Evolutionary conservation across 2,329 filamentous ascomycete species (phyloP).

Genomic region (Fonsecaea pedrosoi): DNA sequence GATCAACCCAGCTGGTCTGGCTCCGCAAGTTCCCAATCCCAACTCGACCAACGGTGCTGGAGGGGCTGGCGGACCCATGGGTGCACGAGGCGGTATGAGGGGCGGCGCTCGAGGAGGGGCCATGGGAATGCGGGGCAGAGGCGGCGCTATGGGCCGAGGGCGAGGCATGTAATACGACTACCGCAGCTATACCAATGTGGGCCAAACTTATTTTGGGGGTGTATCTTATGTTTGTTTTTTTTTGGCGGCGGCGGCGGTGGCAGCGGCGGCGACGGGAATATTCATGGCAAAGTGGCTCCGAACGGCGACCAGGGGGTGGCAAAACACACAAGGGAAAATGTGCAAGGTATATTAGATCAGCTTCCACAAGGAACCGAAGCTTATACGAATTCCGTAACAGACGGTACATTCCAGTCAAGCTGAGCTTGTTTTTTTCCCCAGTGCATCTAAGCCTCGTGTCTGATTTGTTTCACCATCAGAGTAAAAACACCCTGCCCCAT

Average conservation of each 20-base stretch:
- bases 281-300: neutral
- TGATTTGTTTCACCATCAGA: no score
- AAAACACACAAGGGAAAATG: neutral
- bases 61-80: constrained; percentile 13
- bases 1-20: constrained; percentile 14
- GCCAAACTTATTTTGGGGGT: no score
- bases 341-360: neutral
- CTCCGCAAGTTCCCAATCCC: constrained; percentile 5
- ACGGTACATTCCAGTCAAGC: neutral
- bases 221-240: no score
- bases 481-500: no score
- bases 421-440: neutral
- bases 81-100: constrained; percentile 7
- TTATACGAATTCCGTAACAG: neutral
- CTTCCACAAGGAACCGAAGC: neutral
- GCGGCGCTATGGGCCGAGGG: constrained; percentile 3
- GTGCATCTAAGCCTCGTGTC: no score
- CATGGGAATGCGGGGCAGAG: constrained; percentile 9
- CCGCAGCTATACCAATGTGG: no score
- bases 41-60: neutral
- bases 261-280: no score
- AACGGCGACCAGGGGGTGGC: no score
- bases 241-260: no score
- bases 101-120: constrained; percentile 13
- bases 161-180: constrained; percentile 10